Evolutionary conservation across 805 yeast species (phyloP).

Genomic region (Saccharomycopsis oosterbeekiorum): DNA sequence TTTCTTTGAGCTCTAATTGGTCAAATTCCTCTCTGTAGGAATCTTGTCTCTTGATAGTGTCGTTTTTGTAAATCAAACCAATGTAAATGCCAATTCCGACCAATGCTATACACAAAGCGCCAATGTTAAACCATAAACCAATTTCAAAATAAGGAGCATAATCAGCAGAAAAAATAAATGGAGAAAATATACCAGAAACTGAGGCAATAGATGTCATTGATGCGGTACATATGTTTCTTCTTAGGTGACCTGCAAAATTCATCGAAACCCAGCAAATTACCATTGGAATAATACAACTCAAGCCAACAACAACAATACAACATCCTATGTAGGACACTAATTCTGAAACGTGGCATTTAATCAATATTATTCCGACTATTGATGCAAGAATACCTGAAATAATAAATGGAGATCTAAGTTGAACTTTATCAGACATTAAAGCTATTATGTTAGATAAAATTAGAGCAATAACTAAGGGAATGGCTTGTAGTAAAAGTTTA

Average conservation of each 20-base stretch:
- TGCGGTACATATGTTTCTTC: slow-evolving; percentile 16
- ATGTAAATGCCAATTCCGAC: slow-evolving; percentile 5
- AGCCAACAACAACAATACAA: slow-evolving; percentile 7
- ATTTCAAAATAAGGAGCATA: slow-evolving; percentile 7
- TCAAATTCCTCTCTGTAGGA: slow-evolving; percentile 11
- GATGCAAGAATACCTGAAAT: slow-evolving; percentile 1
- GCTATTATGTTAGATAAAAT: slow-evolving; percentile 11
- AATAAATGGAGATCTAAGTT: slow-evolving; percentile 12
- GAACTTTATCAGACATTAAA: slow-evolving; percentile 2
- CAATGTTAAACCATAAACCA: slow-evolving; percentile 10
- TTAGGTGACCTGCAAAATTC: slow-evolving; percentile 16
- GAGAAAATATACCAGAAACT: slow-evolving; percentile 11
- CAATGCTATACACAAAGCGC: slow-evolving; percentile 5
- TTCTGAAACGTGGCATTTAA: neutral
- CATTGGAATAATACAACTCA: slow-evolving; percentile 13
- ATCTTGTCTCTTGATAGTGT: slow-evolving; percentile 4
- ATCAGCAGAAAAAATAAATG: slow-evolving; percentile 7
- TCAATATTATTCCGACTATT: slow-evolving; percentile 8
- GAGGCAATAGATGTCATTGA: slow-evolving; percentile 10
- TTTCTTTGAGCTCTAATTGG: slow-evolving; percentile 7
- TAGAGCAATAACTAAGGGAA: slow-evolving; percentile 14
- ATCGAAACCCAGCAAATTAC: slow-evolving; percentile 16
- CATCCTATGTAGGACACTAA: slow-evolving; percentile 8
- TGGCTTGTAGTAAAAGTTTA: slow-evolving; percentile 10
- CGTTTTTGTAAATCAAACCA: slow-evolving; percentile 5